Conservation (phyloP, 2,329 filamentous ascomycete species). For the Colletotrichum graminicola region DNA sequence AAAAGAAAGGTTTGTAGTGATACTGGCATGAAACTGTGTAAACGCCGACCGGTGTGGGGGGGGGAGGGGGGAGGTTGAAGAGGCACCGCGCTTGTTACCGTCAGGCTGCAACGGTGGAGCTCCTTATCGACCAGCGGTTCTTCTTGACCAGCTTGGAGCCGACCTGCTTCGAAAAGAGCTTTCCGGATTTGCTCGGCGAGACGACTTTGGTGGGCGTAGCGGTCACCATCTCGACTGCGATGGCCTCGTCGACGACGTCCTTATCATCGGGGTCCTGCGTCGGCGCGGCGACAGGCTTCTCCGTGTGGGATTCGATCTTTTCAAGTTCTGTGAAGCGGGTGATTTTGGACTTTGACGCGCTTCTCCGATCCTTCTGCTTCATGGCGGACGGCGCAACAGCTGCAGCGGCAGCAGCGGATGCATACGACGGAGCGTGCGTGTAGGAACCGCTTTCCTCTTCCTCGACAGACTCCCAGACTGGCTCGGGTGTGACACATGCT, state of each 20-base stretch:
- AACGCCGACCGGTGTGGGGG: neutral
- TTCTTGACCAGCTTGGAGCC: constrained; percentile 49
- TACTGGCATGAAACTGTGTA: neutral
- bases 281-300: constrained; percentile 38
- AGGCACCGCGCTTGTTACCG: neutral
- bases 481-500: constrained; percentile 36
- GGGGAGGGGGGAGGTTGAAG: neutral
- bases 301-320: constrained; percentile 48
- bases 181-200: constrained; percentile 42
- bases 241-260: constrained; percentile 40
- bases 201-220: constrained; percentile 21
- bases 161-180: constrained; percentile 49
- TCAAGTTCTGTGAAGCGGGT: constrained; percentile 50
- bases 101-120: constrained; percentile 47
- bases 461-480: constrained; percentile 34
- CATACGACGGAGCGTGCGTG: constrained; percentile 21
- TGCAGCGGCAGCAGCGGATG: neutral
- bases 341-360: constrained; percentile 44
- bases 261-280: constrained; percentile 41
- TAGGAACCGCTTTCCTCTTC: constrained; percentile 24
- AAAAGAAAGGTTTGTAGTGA: neutral
- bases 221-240: constrained; percentile 39
- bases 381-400: constrained; percentile 22
- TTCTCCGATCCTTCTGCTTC: constrained; percentile 44
- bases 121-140: constrained; percentile 49